Evolutionary conservation across 2,329 filamentous ascomycete genomes (phyloP), one percentile per base, ranked within the genome.

Genomic region (Seiridium unicorne): DNA sequence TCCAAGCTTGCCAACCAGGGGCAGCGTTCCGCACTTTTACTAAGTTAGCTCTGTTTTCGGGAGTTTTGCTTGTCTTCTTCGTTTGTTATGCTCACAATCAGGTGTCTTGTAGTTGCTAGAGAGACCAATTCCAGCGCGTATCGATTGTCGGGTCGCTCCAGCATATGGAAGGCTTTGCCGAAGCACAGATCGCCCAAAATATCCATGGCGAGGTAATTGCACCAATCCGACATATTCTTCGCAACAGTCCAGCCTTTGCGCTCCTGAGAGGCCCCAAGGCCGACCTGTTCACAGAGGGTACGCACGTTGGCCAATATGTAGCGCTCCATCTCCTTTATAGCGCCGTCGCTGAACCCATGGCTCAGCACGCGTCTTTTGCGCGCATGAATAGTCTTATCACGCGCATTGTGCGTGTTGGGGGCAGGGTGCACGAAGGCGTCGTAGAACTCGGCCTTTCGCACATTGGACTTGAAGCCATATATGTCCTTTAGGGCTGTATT

Each of bases 381-480:
- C 36, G 88, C 88, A 70, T 92, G 89, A 47, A 85, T 76, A 0
- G 80, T 75, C 75, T 89, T 90, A 70, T 91, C 86, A 57, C 90
- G 88, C 1, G 81, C 82, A 74, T 89, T 91, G 76, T 91, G 89
- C 1, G 89, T 91, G 76, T 91, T 91, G 66, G 87, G 84, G 1
- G 86, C 84, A 13, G 88, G 89, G 60, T 89, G 87, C 1, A 87
- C 86, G 70, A 91, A 91, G 46, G 87, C 87, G 64, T 89, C 84
- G 77, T 92, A 92, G 76, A 91, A 91, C 65, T 87, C 82, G 46
- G 88, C 82, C 76, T 92, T 91, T 73, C 82, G 78, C 36, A 89
- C 84, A 62, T 88, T 88, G 70, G 84, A 74, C 54, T 79, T 79
- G 77, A 87, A 85, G 64, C 86, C 85, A 74, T 89, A 88, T 62